Evolutionary conservation across 805 yeast genomes (phyloP), one percentile per base, ranked within the genome.

Genomic region (Brettanomyces anomalus): DNA sequence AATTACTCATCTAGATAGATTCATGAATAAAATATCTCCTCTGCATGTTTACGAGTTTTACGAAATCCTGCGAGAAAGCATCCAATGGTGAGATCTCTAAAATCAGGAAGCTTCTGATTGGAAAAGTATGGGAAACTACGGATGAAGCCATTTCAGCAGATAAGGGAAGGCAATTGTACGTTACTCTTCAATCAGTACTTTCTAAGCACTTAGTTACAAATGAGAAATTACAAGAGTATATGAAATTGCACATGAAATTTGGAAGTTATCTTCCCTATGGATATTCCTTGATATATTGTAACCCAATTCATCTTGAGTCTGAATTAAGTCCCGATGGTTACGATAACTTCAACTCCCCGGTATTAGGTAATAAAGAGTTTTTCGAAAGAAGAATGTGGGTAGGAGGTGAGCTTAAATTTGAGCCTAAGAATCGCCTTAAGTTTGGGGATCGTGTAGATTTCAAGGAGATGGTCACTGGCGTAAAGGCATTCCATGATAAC

Each of bases 341-440:
- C 60, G 94, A 84, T 49, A 70, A 79, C 37, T 76, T 82, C 50
- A 93, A 84, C 45, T 77, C 88, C 0, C 95, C 94, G 0, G 53
- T 60, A 1, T 45, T 49, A 3, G 20, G 38, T 18, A 46, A 43
- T 0, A 39, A 32, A 4, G 51, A 58, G 26, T 61, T 62, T 17
- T 82, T 72, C 52, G 62, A 59, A 28, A 62, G 90, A 46, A 66
- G 96, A 19, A 71, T 89, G 76, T 88, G 96, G 96, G 78, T 74
- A 0, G 76, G 80, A 28, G 96, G 96, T 2, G 60, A 68, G 18
- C 63, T 88, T 30, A 57, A 61, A 19, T 74, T 71, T 48, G 47
- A 57, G 31, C 46, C 47, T 2, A 47, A 46, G 1, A 54, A 64
- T 21, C 59, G 65, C 2, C 44, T 74, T 10, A 40, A 24, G 16